These are phyloP conservation scores for Rubia peregrina DNA, from an alignment of 305 asterid species.

Conservation along the genomic window DNA sequence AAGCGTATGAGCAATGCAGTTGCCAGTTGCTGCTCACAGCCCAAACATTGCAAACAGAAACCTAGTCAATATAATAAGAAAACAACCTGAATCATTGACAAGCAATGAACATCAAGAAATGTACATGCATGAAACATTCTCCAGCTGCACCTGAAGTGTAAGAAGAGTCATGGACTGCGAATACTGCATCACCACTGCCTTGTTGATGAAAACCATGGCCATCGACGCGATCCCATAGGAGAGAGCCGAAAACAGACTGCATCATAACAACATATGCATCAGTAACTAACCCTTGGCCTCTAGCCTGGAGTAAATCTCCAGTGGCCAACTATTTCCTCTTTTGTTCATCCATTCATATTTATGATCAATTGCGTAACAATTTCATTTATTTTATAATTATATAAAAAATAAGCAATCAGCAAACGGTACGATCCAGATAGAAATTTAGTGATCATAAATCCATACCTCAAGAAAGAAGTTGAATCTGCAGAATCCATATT, in stretches of 20 bases:
- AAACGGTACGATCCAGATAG: constrained; percentile 7
- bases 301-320: too few species aligned
- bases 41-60: constrained; percentile 27
- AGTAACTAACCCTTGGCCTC: neutral
- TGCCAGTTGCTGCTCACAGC: constrained; percentile 71
- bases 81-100: neutral
- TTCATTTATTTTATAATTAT: too few species aligned
- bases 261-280: constrained; percentile 16
- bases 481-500: constrained; percentile 43
- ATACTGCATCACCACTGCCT: constrained; percentile 91
- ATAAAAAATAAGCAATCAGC: too few species aligned
- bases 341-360: neutral
- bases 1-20: constrained; percentile 75
- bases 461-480: constrained; percentile 55
- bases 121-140: neutral
- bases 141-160: constrained; percentile 58
- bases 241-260: constrained; percentile 64
- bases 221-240: constrained; percentile 84
- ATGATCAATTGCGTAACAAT: neutral
- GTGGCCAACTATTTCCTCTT: neutral
- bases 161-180: constrained; percentile 83
- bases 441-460: constrained; percentile 3
- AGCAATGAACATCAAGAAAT: neutral
- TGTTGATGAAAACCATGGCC: constrained; percentile 96
- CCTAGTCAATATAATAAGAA: constrained; percentile 25